Evolutionary conservation across 2,329 filamentous ascomycete genomes (phyloP), one percentile per base, ranked within the genome.

Genomic region (Neoscytalidium dimidiatum): DNA sequence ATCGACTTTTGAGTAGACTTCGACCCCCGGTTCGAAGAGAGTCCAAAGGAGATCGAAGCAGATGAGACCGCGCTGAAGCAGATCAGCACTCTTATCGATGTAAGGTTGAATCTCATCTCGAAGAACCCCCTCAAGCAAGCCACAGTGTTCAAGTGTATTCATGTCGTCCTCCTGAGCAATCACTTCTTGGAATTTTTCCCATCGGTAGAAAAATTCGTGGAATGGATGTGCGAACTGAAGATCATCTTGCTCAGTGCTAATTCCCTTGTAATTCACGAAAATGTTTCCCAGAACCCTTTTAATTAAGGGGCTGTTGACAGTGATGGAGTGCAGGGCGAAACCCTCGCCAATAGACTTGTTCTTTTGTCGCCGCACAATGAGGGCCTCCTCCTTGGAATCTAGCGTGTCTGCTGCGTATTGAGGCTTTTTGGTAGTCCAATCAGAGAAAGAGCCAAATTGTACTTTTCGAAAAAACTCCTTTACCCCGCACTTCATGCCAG

Each of bases 171-270:
- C 66, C 38, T 61, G 66, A 9, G 70, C 9, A n/a, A 31, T 67
- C 5, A 70, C 69, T 49, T 78, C 77, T 7, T 72, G 65, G 3
- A 68, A 66, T n/a, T 64, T 64, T 31, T 71, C 66, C 75, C 75
- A 78, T 5, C 75, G 71, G 67, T 78, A 72, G 38, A 76, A 72
- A 66, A 79, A 77, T 6, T 72, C 71, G 13, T 71, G 67, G 63
- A 79, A 78, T 3, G 76, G 76, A 6, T 66, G 68, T 0, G 67
- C 67, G 64, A 78, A 77, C 1, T 69, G 72, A 19, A 78, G 64
- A 8, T 71, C 66, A 46, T 74, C 71, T 28, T 77, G 66, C 33
- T 69, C 69, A 5, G 72, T 72, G 11, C 68, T 73, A 31, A 78
- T 67, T 8, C 73, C 74, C 2, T 69, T 68, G 67, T 73, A 78